phyloP scores from a whole-genome alignment of 2,329 filamentous ascomycete genomes.

The Canariomyces notabilis region DNA sequence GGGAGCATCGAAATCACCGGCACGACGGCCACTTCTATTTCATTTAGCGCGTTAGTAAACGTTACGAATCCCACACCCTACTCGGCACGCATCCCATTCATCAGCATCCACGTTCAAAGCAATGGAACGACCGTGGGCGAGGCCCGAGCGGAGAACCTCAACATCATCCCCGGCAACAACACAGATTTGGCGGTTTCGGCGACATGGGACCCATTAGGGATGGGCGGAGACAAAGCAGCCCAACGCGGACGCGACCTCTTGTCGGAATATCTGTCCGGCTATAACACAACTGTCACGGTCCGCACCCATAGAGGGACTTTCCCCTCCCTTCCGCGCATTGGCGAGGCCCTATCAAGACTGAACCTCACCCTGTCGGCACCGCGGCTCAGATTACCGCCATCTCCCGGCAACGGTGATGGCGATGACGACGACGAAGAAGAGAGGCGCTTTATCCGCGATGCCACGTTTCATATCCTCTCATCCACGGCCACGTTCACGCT shows the following conservation, averaged over 20 bases:
- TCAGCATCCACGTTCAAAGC: constrained; percentile 69
- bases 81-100: constrained; percentile 72
- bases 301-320: constrained; percentile 67
- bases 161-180: constrained; percentile 66
- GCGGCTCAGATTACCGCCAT: constrained; percentile 44
- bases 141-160: constrained; percentile 60
- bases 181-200: constrained; percentile 62
- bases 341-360: constrained; percentile 66
- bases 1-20: constrained; percentile 66
- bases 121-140: constrained; percentile 73
- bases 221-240: constrained; percentile 54
- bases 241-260: constrained; percentile 66
- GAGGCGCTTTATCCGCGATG: constrained; percentile 73
- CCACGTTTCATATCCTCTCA: constrained; percentile 79
- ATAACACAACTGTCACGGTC: constrained; percentile 75
- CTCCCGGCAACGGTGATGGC: constrained; percentile 41
- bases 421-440: constrained; percentile 37
- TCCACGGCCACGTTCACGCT: constrained; percentile 83
- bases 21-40: constrained; percentile 66
- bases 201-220: constrained; percentile 67
- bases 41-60: constrained; percentile 67
- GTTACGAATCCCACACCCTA: constrained; percentile 89
- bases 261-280: constrained; percentile 82
- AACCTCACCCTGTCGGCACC: constrained; percentile 69
- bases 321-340: constrained; percentile 66